A percentile compares a stretch with the other conserved stretches of the same genome.
Evolutionary conservation across 2,329 filamentous ascomycete species (phyloP).

Genomic region (Fonsecaea multimorphosa): DNA sequence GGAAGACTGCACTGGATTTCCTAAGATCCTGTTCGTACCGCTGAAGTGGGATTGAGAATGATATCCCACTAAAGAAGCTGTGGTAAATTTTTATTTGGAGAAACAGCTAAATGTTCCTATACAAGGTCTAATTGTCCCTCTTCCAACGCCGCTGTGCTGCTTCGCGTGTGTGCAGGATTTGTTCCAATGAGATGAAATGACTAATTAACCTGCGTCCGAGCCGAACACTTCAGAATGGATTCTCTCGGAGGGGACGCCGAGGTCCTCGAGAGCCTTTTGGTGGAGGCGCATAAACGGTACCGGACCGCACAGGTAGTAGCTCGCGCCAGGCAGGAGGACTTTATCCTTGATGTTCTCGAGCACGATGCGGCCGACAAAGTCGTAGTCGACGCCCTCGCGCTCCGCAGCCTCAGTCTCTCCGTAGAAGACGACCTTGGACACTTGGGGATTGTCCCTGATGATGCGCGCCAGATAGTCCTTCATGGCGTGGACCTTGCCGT

Average conservation of each 20-base stretch:
- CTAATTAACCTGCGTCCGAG: background rate
- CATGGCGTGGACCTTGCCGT: constrained; percentile 36
- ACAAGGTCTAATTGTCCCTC: background rate
- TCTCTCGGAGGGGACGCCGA: constrained; percentile 38
- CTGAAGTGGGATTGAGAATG: no score
- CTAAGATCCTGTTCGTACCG: no score
- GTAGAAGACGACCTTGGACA: constrained; percentile 27
- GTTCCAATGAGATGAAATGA: background rate
- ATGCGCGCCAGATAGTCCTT: constrained; percentile 34
- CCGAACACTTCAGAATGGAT: constrained; percentile 44
- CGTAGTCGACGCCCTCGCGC: constrained; percentile 62
- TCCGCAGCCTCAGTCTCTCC: constrained; percentile 46
- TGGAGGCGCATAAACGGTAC: constrained; percentile 66
- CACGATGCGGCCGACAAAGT: constrained; percentile 64
- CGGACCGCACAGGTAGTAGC: constrained; percentile 77
- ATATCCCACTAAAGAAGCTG: no score
- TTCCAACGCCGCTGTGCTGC: background rate
- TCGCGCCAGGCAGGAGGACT: constrained; percentile 59
- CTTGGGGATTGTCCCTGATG: constrained; percentile 30
- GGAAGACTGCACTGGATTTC: no score
- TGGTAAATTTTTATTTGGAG: no score
- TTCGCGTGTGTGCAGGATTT: background rate
- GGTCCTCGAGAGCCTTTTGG: constrained; percentile 34
- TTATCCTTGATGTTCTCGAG: constrained; percentile 62
- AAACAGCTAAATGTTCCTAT: background rate